Evolutionary conservation across 2,329 filamentous ascomycete species (phyloP).

Genomic region (Colletotrichum sp.): DNA sequence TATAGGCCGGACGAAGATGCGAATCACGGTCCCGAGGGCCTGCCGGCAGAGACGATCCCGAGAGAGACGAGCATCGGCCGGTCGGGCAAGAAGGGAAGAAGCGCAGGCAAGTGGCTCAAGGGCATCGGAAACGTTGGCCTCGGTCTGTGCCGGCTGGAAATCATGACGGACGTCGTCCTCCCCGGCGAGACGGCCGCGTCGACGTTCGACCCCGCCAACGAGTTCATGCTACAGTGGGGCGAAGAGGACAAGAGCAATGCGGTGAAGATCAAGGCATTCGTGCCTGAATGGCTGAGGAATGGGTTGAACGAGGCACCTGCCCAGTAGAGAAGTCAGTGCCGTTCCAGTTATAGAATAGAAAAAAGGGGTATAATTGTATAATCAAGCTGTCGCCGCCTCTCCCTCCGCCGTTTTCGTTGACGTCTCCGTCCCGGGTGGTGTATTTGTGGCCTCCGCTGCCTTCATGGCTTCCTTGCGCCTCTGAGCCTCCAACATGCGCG

Average conservation of each 20-base stretch:
- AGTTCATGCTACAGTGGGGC: slow-evolving; percentile 22
- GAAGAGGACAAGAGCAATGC: slow-evolving; percentile 34
- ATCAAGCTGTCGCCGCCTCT: neutral
- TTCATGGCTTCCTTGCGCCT: slow-evolving; percentile 57
- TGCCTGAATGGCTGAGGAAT: slow-evolving; percentile 75
- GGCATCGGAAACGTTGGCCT: slow-evolving; percentile 87
- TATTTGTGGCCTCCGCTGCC: slow-evolving; percentile 43
- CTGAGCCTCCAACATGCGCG: slow-evolving; percentile 32
- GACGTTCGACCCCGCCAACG: slow-evolving; percentile 61
- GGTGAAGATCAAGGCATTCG: slow-evolving; percentile 76
- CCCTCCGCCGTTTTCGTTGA: neutral
- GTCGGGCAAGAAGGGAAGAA: slow-evolving; percentile 65
- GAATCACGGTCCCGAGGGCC: slow-evolving; percentile 26
- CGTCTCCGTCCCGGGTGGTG: neutral
- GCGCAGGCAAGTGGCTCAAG: slow-evolving; percentile 79
- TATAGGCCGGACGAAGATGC: slow-evolving; percentile 45
- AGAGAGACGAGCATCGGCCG: slow-evolving; percentile 55
- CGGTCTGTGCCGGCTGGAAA: slow-evolving; percentile 84
- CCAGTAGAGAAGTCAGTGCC: slow-evolving; percentile 8
- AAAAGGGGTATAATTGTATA: slow-evolving; percentile 19
- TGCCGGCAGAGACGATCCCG: slow-evolving; percentile 43
- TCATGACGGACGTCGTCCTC: slow-evolving; percentile 82
- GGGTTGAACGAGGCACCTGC: slow-evolving; percentile 36
- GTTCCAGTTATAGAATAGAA: slow-evolving; percentile 6
- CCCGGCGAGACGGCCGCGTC: slow-evolving; percentile 70